Percentiles rank a stretch among this genome's conserved stretches.
These are phyloP conservation scores for Leishmania arabica DNA, from an alignment of 208 protist genomes.

Conservation along the genomic window DNA sequence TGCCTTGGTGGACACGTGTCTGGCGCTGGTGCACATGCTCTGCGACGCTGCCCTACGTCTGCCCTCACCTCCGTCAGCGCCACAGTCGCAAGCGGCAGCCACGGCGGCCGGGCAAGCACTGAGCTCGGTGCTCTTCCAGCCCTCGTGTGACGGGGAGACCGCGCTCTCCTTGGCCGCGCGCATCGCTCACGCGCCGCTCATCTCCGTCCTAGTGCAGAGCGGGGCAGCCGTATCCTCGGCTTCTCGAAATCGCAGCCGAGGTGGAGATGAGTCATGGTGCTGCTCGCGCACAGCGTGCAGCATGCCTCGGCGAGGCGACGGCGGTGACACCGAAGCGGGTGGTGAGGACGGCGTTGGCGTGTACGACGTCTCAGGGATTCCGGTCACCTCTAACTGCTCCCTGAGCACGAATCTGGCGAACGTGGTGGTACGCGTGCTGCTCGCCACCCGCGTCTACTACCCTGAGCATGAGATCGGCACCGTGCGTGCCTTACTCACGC, in stretches of 20 bases:
- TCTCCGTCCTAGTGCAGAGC: conserved; percentile 31
- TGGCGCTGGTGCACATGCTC: conserved; percentile 21
- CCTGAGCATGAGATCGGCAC: conserved; percentile 53
- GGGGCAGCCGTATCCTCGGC: conserved; percentile 1
- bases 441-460: conserved; percentile 77
- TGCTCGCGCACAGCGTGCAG: not conserved
- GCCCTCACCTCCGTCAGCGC: not conserved
- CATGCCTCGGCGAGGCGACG: not conserved
- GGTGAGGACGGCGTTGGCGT: not conserved
- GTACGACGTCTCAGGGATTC: not conserved
- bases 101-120: conserved; percentile 3
- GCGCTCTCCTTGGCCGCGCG: conserved; percentile 62
- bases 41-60: not conserved
- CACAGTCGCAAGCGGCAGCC: not conserved
- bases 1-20: conserved; percentile 26
- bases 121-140: conserved; percentile 32
- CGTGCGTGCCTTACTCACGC: conserved; percentile 48
- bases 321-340: not conserved
- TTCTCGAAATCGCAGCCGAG: not conserved
- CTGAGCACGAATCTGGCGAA: conserved; percentile 27
- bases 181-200: conserved; percentile 55
- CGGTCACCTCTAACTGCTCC: conserved; percentile 1
- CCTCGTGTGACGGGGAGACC: conserved; percentile 50
- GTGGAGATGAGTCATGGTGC: not conserved
- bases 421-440: conserved; percentile 37